These are phyloP conservation scores for Epichloe gansuensis DNA, from an alignment of 2,329 filamentous ascomycete species.

Conservation along the genomic window DNA sequence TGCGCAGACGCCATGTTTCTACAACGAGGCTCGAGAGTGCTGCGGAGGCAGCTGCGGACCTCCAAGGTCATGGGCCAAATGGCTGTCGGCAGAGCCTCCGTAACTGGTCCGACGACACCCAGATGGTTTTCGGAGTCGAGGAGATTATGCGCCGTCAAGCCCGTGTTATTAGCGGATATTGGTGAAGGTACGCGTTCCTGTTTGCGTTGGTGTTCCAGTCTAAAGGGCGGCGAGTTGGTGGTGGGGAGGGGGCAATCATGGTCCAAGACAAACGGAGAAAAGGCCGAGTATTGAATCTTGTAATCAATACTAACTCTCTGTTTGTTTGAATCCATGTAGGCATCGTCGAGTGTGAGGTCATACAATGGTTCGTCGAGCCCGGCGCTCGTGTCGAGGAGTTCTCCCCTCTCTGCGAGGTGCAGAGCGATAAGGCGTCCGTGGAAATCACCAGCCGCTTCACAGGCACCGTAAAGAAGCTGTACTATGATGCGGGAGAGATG, in stretches of 20 bases:
- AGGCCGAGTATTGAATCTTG: not conserved
- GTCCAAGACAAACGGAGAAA: not conserved
- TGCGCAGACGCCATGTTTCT: conserved; percentile 36
- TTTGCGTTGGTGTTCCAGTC: too few relatives aligned
- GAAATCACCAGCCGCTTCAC: conserved; percentile 94
- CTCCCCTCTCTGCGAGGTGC: conserved; percentile 93
- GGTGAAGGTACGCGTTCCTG: conserved; percentile 52
- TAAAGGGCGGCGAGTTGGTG: not conserved
- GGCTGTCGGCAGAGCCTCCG: conserved; percentile 17
- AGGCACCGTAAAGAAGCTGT: conserved; percentile 88
- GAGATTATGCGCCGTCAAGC: conserved; percentile 51
- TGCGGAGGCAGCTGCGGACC: conserved; percentile 39
- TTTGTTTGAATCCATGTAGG: conserved; percentile 36
- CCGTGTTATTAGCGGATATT: conserved; percentile 74
- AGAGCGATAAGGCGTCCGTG: conserved; percentile 86
- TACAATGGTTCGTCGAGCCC: conserved; percentile 98
- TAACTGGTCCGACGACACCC: conserved; percentile 17
- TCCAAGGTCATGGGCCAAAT: conserved; percentile 28
- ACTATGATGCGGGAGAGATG: conserved; percentile 94
- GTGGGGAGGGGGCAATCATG: not conserved
- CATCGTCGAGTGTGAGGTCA: conserved; percentile 96
- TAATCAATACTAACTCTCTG: not conserved
- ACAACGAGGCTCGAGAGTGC: conserved; percentile 35
- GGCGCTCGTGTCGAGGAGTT: conserved; percentile 95
- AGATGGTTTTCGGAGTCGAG: conserved; percentile 41